phyloP scores from a whole-genome alignment of 1,284 basidiomycete genomes.

The Jaminaea rosea region DNA sequence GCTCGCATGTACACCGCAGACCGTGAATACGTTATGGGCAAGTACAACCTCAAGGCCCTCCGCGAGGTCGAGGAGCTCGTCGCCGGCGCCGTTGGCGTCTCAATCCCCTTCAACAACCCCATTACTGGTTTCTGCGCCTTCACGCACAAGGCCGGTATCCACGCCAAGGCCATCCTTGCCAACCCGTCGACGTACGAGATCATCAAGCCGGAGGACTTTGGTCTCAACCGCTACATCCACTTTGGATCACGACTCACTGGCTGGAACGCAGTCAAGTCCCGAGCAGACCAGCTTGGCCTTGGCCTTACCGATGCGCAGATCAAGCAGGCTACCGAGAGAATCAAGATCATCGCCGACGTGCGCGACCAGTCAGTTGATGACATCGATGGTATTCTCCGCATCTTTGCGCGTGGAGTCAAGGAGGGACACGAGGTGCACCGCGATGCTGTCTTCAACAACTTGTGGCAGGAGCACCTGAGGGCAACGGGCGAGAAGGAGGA shows the following conservation, averaged over 20 bases:
- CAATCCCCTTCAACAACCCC: constrained; percentile 90
- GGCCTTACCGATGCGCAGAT: constrained; percentile 74
- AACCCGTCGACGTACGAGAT: constrained; percentile 85
- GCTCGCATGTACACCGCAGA: constrained; percentile 76
- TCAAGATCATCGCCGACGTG: constrained; percentile 98
- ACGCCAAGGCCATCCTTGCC: constrained; percentile 99
- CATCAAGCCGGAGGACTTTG: constrained; percentile 70
- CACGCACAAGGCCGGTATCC: constrained; percentile 99
- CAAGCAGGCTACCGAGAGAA: constrained; percentile 93
- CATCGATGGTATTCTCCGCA: constrained; percentile 85
- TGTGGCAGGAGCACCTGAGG: not conserved
- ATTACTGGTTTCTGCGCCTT: constrained; percentile 93
- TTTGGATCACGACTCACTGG: constrained; percentile 95
- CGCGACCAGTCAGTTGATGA: constrained; percentile 98
- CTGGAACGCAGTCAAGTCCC: constrained; percentile 98
- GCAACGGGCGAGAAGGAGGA: not conserved
- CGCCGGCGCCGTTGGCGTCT: constrained; percentile 95
- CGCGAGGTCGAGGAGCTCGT: constrained; percentile 98
- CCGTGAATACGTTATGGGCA: constrained; percentile 97
- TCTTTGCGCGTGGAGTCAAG: not conserved
- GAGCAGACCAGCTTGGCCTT: constrained; percentile 91
- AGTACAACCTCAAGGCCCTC: constrained; percentile 96
- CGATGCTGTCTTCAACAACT: not conserved
- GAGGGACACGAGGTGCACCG: constrained; percentile 1
- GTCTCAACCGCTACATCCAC: constrained; percentile 92